A percentile compares a stretch with the other conserved stretches of the same genome.
Evolutionary conservation across 1,284 basidiomycete species (phyloP).

Genomic region (Fomitiporia mediterranea): DNA sequence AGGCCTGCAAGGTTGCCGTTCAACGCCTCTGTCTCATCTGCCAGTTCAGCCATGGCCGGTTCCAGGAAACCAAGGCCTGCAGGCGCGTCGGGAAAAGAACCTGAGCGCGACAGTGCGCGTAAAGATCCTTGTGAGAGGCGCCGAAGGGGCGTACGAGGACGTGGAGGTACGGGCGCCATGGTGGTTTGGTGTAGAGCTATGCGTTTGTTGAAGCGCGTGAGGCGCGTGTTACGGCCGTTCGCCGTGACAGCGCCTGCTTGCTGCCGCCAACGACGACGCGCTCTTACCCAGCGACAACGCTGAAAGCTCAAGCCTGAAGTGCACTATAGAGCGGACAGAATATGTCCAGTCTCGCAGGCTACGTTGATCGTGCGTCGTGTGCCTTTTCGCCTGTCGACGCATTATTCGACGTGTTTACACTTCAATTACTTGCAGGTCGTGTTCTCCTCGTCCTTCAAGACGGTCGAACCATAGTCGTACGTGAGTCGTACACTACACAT

Average conservation of each 20-base stretch:
- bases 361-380: constrained; percentile 70
- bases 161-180: constrained; percentile 29
- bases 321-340: constrained; percentile 12
- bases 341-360: constrained; percentile 83
- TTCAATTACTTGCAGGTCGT: constrained; percentile 64
- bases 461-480: constrained; percentile 80
- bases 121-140: constrained; percentile 91
- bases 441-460: constrained; percentile 90
- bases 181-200: background rate
- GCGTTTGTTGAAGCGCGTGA: background rate
- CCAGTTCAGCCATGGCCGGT: constrained; percentile 78
- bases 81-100: constrained; percentile 64
- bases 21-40: constrained; percentile 82
- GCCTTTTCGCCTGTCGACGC: too few relatives aligned
- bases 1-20: constrained; percentile 74
- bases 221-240: background rate
- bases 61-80: constrained; percentile 85
- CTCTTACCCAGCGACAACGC: background rate
- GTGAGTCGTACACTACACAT: constrained; percentile 28
- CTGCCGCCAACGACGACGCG: background rate
- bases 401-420: too few relatives aligned
- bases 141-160: constrained; percentile 74
- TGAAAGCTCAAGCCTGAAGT: background rate
- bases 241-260: background rate
- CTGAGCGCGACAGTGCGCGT: constrained; percentile 74